Evolutionary conservation across 2,329 filamentous ascomycete species (phyloP).

Genomic region (Sclerotinia minor): DNA sequence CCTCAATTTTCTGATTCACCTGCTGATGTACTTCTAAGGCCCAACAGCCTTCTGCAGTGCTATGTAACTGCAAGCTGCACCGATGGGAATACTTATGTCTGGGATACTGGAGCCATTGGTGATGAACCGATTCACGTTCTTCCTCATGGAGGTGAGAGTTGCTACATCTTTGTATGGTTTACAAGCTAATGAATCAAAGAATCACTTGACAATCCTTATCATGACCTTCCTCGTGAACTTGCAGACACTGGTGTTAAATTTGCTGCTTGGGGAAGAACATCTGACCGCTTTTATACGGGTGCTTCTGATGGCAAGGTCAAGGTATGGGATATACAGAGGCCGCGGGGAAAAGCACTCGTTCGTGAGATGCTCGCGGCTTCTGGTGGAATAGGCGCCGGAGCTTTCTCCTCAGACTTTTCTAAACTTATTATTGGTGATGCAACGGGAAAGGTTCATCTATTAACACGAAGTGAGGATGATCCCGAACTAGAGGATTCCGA

Average conservation of each 20-base stretch:
- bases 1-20: background rate
- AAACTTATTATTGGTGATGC: conserved; percentile 61
- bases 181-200: conserved; percentile 31
- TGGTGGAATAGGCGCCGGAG: conserved; percentile 58
- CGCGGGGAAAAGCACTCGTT: conserved; percentile 48
- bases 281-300: conserved; percentile 62
- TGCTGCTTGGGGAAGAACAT: conserved; percentile 58
- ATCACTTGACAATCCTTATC: conserved; percentile 38
- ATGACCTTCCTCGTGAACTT: conserved; percentile 46
- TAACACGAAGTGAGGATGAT: conserved; percentile 49
- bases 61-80: conserved; percentile 64
- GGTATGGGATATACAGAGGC: conserved; percentile 59
- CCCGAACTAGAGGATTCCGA: conserved; percentile 36
- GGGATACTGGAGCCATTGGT: conserved; percentile 56
- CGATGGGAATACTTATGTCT: conserved; percentile 61
- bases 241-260: conserved; percentile 66
- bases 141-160: conserved; percentile 49
- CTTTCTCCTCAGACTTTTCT: conserved; percentile 57
- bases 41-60: conserved; percentile 51
- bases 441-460: conserved; percentile 58
- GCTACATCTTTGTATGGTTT: too few relatives aligned
- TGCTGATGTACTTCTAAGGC: conserved; percentile 44
- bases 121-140: conserved; percentile 58
- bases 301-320: conserved; percentile 64
- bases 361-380: conserved; percentile 55